Base-by-base conservation (phyloP, 2,329 filamentous ascomycete genomes). In the Corinectria fuckeliana region DNA sequence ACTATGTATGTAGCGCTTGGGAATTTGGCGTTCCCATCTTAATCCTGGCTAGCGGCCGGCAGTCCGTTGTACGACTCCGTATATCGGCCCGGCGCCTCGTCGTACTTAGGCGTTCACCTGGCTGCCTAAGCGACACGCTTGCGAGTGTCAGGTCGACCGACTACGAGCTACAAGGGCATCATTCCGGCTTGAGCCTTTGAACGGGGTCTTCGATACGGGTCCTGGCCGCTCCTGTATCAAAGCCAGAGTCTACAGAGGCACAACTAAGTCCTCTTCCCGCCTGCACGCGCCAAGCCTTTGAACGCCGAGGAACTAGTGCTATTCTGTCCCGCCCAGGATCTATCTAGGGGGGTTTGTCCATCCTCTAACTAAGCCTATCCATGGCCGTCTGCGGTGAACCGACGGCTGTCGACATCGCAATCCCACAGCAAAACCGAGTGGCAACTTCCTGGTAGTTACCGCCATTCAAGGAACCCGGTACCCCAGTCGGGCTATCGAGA, bases 401-500 rank as follows among this genome's bases (percentile, higher is more conserved):
- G n/a, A n/a, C n/a, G 10, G 32, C 32, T n/a, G 30, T 32, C n/a
- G 11, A 39, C 9, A 8, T 42, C 18, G 39, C 18, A 52, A 45
- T 26, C 30, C 42, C 42, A 26, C 49, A n/a, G n/a, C n/a, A 30
- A 10, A 36, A 28, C 20, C 16, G 7, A 34, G 50, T 34, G 45
- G 56, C 45, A 41, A 32, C 47, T 50, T 44, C 34, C 45, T 51
- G 44, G 34, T 20, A 60, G 47, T 56, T 50, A 45, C 36, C 39
- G 32, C 48, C 38, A n/a, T 26, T 36, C 36, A 62, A 48, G 56
- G 50, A 30, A 14, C 20, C 41, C 32, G n/a, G 26, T 23, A 39
- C 63, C 50, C 54, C 18, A 25, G 54, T 41, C 3, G 20, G 51
- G 42, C 49, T 51, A 61, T 54, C 58, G 44, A 63, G 60, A 65